Base-by-base conservation (phyloP, 495 filamentous ascomycete species). In the Neurospora discreta region DNA sequence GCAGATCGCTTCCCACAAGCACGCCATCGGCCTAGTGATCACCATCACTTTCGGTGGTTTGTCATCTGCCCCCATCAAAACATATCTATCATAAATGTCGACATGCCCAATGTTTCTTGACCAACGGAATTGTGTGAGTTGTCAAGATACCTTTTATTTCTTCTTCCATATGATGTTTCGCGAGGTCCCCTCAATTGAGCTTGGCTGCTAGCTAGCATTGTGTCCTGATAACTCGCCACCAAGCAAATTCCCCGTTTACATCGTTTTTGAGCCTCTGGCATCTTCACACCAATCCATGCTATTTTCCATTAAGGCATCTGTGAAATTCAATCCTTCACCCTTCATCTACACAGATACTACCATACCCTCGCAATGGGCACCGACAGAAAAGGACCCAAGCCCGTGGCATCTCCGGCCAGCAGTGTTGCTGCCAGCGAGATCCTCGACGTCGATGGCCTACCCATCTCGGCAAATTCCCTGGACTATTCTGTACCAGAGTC, bases 401-500 rank as follows among this genome's bases (percentile, higher is more conserved):
- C 39, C 1, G 36, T 44, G 38, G 52, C 23, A 60, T 60, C 23
- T 30, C 23, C 23, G 52, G 52, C 60, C 60, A 68, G 65, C 67
- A 74, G 72, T 65, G 71, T 75, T 18, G 65, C 70, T 33, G 72
- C 68, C 15, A 73, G 73, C 67, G 72, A 74, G n/a, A 69, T 73
- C 1, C 43, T 39, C 18, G 71, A 74, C 46, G 11, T 23, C 18
- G 16, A 74, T 38, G 73, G 69, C 58, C 10, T 7, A 16, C 13
- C 52, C 23, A 69, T 42, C 9, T 71, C 16, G 38, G 38, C 10
- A 41, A 42, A 3, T 16, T 52, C 18, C 58, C 39, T 71, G 9
- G 60, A 42, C 9, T 58, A 82, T 68, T 76, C 72, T 9, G 79
- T 80, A 43, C 77, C 80, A 20, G 85, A 86, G 0, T 81, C 81